phyloP scores from a whole-genome alignment of 768 basidiomycete species.

The Russula ochroleuca region DNA sequence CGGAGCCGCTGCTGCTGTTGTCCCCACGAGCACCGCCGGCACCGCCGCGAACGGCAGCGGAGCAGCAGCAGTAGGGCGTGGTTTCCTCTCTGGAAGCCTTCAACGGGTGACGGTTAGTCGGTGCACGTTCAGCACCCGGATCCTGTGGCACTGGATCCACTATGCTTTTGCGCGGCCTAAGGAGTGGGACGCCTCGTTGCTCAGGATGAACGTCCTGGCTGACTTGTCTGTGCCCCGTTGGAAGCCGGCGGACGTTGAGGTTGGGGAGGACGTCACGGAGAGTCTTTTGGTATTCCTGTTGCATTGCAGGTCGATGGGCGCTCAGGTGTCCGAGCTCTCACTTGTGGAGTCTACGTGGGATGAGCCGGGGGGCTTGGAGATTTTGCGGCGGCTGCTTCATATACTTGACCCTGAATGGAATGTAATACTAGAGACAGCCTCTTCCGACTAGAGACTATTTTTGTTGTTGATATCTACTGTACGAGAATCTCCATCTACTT shows the following conservation, averaged over 20 bases:
- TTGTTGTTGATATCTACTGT: neutral
- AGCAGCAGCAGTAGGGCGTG: neutral
- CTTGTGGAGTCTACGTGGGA: conserved; percentile 1
- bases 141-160: conserved; percentile 15
- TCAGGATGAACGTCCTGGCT: neutral
- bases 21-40: no score
- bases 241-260: conserved; percentile 1
- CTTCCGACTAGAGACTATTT: neutral
- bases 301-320: neutral
- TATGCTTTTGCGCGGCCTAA: neutral
- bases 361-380: conserved; percentile 8
- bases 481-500: neutral
- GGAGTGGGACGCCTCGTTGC: neutral
- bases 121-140: conserved; percentile 5
- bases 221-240: conserved; percentile 3
- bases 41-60: neutral
- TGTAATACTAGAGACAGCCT: neutral
- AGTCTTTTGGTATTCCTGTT: conserved; percentile 8
- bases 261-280: conserved; percentile 8
- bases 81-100: neutral
- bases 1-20: neutral
- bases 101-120: neutral
- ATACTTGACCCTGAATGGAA: conserved; percentile 11
- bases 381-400: neutral
- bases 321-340: neutral